Evolutionary conservation across 768 basidiomycete genomes (phyloP), one percentile per base, ranked within the genome.

Genomic region (Tricholomella constricta): DNA sequence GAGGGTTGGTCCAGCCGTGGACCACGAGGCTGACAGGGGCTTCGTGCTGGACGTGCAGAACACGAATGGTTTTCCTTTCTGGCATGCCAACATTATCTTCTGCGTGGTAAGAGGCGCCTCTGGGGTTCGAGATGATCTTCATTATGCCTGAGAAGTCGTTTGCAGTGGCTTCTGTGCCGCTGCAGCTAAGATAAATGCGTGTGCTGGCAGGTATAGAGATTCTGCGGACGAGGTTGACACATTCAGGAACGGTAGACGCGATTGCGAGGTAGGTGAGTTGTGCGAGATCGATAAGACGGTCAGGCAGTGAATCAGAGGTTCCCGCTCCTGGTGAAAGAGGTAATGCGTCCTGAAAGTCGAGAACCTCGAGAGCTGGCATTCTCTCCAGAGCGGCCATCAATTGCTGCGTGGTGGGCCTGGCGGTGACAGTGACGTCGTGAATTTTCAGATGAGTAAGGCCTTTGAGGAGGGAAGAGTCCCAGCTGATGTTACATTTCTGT

Each of bases 361-460:
- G 60, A 12, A 63, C 56, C 40, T 61, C 65, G 10, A 78, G 62
- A 41, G 42, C 35, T 1, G 70, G 72, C 70, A 73, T 72, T 43
- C 62, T 58, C 15, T 63, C 45, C 8, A 80, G 69, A 14, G 65
- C 64, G 20, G 62, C 54, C n/a, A 69, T 46, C 22, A 79, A 59
- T 41, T 71, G 67, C 6, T 52, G 51, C 26, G 66, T 63, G 6
- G 69, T 61, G 1, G 73, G 72, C 25, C 67, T 68, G 20, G 62
- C 56, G 8, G 58, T 40, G 2, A 27, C 14, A 20, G 65, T 52
- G 6, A 72, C 57, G 51, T 70, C 51, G 35, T 68, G 58, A 9
- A 79, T 56, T 37, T 66, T 69, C 25, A 80, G 65, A 45, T 67
- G 62, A n/a, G 68, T 70, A 9, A 80, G 68, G 45, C 65, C 65